phyloP scores from a whole-genome alignment of 345 rosid species.

The Acer negundo region DNA sequence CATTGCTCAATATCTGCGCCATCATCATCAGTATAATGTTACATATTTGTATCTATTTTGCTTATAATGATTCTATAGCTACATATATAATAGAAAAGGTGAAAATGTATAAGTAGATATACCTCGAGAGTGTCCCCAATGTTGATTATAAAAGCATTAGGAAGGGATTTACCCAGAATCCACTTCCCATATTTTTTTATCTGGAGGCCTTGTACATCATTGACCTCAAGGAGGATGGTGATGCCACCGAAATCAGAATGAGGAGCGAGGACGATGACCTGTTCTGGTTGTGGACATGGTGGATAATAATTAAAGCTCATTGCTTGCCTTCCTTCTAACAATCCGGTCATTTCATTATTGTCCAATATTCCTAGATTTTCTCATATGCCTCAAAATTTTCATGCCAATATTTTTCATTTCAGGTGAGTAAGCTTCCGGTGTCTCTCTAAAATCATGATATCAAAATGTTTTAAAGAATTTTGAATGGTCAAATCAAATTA shows the following conservation, averaged over 20 bases:
- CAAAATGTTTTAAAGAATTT: too few relatives aligned
- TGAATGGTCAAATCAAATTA: too few relatives aligned
- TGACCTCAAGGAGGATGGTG: slow-evolving; percentile 22
- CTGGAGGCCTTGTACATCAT: slow-evolving; percentile 34
- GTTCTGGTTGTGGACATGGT: slow-evolving; percentile 10
- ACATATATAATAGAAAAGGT: too few relatives aligned
- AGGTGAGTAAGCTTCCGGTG: not conserved
- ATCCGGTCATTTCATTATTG: too few relatives aligned
- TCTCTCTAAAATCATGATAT: too few relatives aligned
- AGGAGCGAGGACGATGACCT: slow-evolving; percentile 21
- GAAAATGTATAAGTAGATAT: not conserved
- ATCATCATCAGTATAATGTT: too few relatives aligned
- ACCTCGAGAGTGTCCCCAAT: slow-evolving; percentile 54
- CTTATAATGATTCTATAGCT: too few relatives aligned
- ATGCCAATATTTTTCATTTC: not conserved
- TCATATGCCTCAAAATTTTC: too few relatives aligned
- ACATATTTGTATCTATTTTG: too few relatives aligned
- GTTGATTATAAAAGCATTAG: slow-evolving; percentile 59
- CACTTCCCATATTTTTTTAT: slow-evolving; percentile 48
- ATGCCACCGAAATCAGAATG: slow-evolving; percentile 22
- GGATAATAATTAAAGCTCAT: slow-evolving; percentile 27
- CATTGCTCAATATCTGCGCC: slow-evolving; percentile 34
- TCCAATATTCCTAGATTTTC: too few relatives aligned
- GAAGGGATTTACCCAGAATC: slow-evolving; percentile 49
- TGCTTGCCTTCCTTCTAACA: slow-evolving; percentile 31